Base-by-base conservation (phyloP, 768 basidiomycete genomes). In the Boletus coccyginus region DNA sequence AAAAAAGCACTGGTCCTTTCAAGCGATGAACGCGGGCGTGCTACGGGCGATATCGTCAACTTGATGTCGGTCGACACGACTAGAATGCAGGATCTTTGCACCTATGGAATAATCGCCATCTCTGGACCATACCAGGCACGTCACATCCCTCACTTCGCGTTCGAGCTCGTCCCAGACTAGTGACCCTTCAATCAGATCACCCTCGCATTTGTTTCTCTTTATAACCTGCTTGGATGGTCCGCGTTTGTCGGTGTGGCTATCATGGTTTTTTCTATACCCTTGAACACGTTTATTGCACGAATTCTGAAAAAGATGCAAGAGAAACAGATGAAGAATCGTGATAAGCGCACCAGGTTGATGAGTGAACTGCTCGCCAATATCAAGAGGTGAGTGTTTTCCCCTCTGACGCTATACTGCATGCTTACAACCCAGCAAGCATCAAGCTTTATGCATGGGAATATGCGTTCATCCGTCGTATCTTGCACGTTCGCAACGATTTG, bases 381-480 rank as follows among this genome's bases (percentile, higher is more conserved):
- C 66, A 88, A 89, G 67, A 92, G 87, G 87, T 84, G 40, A 46
- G 59, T 27, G 14, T 14, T 29, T 11, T 44, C 16, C 32, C 16
- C 35, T 27, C 27, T 3, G 5, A 19, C 11, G 5, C 0, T 8
- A 7, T 13, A 16, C n/a, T 5, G 3, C 3, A 14, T 12, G 35
- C 54, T 50, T 38, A 62, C 41, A 6, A n/a, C n/a, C 27, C 3
- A 0, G n/a, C 12, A 56, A 91, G 90, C 60, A 92, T 94, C 69
- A 93, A 94, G 67, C 74, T 94, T 5, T 96, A 96, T 70, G 92
- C 90, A 3, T 98, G 96, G 96, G 96, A 98, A 73, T 83, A 87
- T 63, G 88, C 91, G 5, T 98, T 98, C 66, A 80, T 91, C 31
- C 79, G 86, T 48, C 86, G 85, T 53, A 81, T 98, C 32, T 73